phyloP scores from a whole-genome alignment of 768 basidiomycete species.

The Lactarius hatsudake region DNA sequence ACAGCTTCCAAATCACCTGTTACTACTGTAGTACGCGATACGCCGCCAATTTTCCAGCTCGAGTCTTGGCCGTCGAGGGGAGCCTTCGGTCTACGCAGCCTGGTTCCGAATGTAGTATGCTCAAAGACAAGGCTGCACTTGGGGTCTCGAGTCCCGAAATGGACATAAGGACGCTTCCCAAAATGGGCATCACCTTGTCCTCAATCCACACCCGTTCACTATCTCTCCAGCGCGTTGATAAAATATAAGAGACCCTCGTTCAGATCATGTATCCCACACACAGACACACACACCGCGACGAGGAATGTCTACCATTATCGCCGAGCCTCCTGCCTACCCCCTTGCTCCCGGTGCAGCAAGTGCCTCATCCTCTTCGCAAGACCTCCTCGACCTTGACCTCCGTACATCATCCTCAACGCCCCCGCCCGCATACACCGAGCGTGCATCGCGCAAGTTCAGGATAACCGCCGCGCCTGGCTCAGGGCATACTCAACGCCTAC shows the following conservation, averaged over 20 bases:
- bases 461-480: slow-evolving; percentile 16
- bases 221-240: not conserved
- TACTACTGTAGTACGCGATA: not conserved
- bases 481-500: slow-evolving; percentile 20
- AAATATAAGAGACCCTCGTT: slow-evolving; percentile 14
- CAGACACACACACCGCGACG: not conserved
- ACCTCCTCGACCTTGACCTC: not conserved
- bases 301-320: not conserved
- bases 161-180: slow-evolving; percentile 13
- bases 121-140: not conserved
- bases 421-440: slow-evolving; percentile 20
- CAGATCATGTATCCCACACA: not conserved
- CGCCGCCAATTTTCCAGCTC: not conserved
- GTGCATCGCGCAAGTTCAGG: slow-evolving; percentile 5
- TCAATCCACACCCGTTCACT: not conserved
- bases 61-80: not conserved
- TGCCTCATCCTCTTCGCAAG: not conserved
- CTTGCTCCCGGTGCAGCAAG: not conserved
- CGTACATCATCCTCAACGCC: slow-evolving; percentile 11
- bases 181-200: slow-evolving; percentile 24
- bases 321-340: slow-evolving; percentile 16
- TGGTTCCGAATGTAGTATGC: not conserved
- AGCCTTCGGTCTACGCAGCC: not conserved
- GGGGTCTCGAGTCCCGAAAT: not conserved
- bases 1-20: not conserved